Evolutionary conservation across 2,329 filamentous ascomycete species (phyloP).

Genomic region (Hymenoscyphus scutula): DNA sequence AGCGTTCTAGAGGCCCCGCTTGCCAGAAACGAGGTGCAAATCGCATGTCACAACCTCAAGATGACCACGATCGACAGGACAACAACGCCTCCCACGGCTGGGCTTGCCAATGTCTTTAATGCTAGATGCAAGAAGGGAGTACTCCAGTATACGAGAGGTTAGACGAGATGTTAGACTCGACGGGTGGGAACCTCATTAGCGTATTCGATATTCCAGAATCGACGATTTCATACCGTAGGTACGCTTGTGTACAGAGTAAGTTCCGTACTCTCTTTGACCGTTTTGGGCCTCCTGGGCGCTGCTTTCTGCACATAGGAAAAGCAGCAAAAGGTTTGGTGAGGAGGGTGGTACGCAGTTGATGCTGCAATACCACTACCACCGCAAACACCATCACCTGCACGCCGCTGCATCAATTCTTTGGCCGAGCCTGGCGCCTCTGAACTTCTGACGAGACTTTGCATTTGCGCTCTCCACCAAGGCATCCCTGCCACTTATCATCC

Average conservation of each 20-base stretch:
- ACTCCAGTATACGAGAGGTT: no score
- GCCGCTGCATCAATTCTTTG: conserved; percentile 13
- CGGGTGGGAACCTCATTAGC: not conserved
- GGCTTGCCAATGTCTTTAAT: conserved; percentile 10
- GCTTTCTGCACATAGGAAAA: not conserved
- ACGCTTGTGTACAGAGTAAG: not conserved
- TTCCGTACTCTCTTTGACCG: not conserved
- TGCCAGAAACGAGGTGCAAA: conserved; percentile 4
- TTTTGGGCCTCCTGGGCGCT: no score
- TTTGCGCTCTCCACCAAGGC: conserved; percentile 19
- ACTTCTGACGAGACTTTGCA: conserved; percentile 25
- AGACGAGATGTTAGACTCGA: not conserved
- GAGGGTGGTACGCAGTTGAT: not conserved
- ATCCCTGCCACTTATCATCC: conserved; percentile 33
- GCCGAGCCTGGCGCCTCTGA: conserved; percentile 1
- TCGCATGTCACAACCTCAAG: conserved; percentile 4
- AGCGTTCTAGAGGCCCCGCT: conserved; percentile 24
- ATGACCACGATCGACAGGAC: conserved; percentile 18
- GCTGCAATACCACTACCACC: not conserved
- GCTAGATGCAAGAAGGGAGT: not conserved
- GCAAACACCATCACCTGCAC: conserved; percentile 9
- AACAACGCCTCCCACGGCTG: conserved; percentile 21
- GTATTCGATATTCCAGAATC: not conserved
- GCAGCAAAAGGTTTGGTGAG: not conserved
- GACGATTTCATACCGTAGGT: not conserved